Percentiles rank a stretch among this genome's conserved stretches.
Conservation (phyloP, 192 early-diverging fungal genomes). For the Chytriomyces sp. region DNA sequence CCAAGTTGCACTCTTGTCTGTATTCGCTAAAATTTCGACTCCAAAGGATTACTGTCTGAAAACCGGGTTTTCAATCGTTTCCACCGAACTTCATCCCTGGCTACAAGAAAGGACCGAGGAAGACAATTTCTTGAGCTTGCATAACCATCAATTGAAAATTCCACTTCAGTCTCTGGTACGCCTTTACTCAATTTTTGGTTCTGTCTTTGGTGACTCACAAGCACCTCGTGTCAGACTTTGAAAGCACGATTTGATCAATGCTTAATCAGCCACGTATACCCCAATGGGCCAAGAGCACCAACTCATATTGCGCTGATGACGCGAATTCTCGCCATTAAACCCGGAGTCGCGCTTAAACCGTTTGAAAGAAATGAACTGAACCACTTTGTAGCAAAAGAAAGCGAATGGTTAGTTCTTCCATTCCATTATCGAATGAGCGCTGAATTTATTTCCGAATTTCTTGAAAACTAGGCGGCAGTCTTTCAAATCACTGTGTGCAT, state of each 20-base stretch:
- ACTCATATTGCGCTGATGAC: conserved; percentile 29
- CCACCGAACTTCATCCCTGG: conserved; percentile 8
- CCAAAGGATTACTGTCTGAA: conserved; percentile 11
- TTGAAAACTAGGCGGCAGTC: conserved; percentile 21
- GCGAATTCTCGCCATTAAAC: conserved; percentile 30
- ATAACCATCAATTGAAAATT: conserved; percentile 2
- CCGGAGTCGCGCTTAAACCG: conserved; percentile 8
- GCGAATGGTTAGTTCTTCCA: conserved; percentile 11
- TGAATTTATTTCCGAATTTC: neutral
- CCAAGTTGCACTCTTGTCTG: too few species aligned
- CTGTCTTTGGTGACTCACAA: neutral
- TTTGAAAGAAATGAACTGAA: conserved; percentile 24
- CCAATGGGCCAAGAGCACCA: conserved; percentile 23
- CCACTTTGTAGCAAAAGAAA: conserved; percentile 19
- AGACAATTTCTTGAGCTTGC: conserved; percentile 1
- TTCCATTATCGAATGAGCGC: neutral
- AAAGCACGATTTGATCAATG: conserved; percentile 17
- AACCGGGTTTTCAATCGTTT: conserved; percentile 6
- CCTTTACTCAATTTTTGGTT: neutral
- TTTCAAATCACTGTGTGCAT: conserved; percentile 28
- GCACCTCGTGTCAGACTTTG: neutral
- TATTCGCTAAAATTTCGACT: neutral
- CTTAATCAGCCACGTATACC: conserved; percentile 14
- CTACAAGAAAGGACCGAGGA: conserved; percentile 21
- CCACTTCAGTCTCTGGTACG: neutral